A percentile compares a stretch with the other conserved stretches of the same genome.
Evolutionary conservation across 139 green algal genomes (phyloP).

Genomic region (Closterium sp.): DNA sequence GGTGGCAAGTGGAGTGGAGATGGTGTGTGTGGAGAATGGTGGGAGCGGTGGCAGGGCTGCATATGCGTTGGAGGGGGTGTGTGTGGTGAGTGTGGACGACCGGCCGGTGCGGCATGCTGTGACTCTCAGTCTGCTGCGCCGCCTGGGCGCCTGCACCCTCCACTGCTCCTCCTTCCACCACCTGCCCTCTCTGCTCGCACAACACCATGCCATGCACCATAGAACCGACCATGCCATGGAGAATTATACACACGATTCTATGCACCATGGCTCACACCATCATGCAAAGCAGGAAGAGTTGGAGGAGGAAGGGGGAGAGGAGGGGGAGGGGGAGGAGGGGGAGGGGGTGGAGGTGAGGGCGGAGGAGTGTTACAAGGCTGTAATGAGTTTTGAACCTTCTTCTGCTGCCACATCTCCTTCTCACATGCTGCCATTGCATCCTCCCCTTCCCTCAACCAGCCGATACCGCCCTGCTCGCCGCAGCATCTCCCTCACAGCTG

Average conservation of each 20-base stretch:
- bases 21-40: not conserved
- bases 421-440: no score
- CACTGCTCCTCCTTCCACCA: no score
- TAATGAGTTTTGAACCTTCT: not conserved
- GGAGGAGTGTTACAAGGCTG: not conserved
- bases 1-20: not conserved
- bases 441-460: not conserved
- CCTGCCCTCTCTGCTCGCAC: no score
- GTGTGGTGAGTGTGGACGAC: slow-evolving; percentile 37
- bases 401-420: not conserved
- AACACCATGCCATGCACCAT: no score
- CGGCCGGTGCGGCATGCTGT: slow-evolving; percentile 17
- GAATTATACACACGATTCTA: no score
- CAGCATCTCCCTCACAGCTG: not conserved
- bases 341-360: no score
- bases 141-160: slow-evolving; percentile 16
- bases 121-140: slow-evolving; percentile 17
- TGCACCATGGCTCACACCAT: no score
- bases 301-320: not conserved
- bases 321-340: no score
- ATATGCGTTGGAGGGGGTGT: not conserved
- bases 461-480: not conserved
- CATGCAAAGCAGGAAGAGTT: no score
- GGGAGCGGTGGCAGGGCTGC: no score
- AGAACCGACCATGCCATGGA: no score